Percentiles rank a stretch among this genome's conserved stretches.
Evolutionary conservation across 192 early-diverging fungal genomes (phyloP).

Genomic region (Backusella liffmaniae): DNA sequence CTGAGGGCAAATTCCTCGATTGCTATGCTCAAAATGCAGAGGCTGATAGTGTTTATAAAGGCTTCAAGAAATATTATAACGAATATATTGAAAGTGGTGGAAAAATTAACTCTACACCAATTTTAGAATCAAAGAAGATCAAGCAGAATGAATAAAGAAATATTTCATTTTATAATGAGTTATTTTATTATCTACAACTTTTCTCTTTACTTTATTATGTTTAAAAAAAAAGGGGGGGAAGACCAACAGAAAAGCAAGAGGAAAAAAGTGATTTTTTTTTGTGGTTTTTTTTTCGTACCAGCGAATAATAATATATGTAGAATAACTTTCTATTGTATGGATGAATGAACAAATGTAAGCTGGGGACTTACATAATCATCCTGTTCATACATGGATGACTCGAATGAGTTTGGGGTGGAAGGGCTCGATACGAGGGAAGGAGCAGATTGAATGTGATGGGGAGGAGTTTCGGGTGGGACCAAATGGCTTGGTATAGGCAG

Average conservation of each 20-base stretch:
- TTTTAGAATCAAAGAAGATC: background rate
- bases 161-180: background rate
- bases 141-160: background rate
- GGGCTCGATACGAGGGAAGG: conserved; percentile 15
- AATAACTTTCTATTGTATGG: background rate
- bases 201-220: background rate
- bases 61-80: conserved; percentile 47
- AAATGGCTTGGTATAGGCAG: conserved; percentile 6
- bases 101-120: background rate
- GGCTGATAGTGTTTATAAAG: conserved; percentile 56
- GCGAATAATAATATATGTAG: background rate
- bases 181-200: background rate
- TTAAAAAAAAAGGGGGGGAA: background rate
- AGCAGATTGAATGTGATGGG: background rate
- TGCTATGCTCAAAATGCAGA: conserved; percentile 83
- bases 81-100: conserved; percentile 43
- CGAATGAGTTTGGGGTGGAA: conserved; percentile 14
- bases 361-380: background rate
- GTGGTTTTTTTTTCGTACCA: background rate
- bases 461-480: conserved; percentile 5
- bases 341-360: background rate
- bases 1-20: conserved; percentile 85
- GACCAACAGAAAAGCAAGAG: no score
- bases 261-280: background rate
- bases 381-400: background rate